Base-by-base conservation (phyloP, 805 yeast genomes). In the Phaffomyces thermotolerans region DNA sequence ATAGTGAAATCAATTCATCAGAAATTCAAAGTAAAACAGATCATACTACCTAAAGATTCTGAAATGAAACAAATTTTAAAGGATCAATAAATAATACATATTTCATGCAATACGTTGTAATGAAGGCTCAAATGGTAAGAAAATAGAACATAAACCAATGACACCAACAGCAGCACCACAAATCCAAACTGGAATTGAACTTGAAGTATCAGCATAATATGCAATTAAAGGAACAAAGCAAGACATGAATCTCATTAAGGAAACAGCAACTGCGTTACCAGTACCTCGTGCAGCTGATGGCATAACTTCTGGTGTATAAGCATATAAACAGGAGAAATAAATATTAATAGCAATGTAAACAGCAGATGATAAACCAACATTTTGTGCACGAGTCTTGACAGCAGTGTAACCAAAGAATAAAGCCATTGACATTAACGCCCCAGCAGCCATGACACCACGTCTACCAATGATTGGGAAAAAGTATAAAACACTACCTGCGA, bases 221-320 rank as follows among this genome's bases (percentile, higher is more conserved):
- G 73, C 77, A 45, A 76, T 72, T 29, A 76, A 67, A 5, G 84
- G 83, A 14, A 78, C 79, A 53, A 77, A 68, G 29, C 72, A 72
- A 17, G 81, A 80, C 40, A 73, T 60, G 20, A 74, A 53, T 59
- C 84, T 63, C 47, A 71, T 75, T 37, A 67, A 64, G 4, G 77
- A 74, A 17, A 81, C 69, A 13, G 80, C 75, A 20, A 79, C 53
- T 0, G 83, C 81, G 39, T 75, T 73, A 25, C 81, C 85, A 1
- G 85, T 79, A 6, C 77, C 79, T 53, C 77, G 59, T 29, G 71
- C 68, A 27, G 62, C 54, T 1, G 75, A 61, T 27, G 80, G 80
- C 59, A 79, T 69, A 20, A 78, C 75, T 56, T 79, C 84, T 0
- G 85, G 85, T 2, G 84, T 78, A 53, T 77, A 79, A 3, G 84